Conservation (phyloP, 1,284 basidiomycete species). For the Golubevia pallescens region DNA sequence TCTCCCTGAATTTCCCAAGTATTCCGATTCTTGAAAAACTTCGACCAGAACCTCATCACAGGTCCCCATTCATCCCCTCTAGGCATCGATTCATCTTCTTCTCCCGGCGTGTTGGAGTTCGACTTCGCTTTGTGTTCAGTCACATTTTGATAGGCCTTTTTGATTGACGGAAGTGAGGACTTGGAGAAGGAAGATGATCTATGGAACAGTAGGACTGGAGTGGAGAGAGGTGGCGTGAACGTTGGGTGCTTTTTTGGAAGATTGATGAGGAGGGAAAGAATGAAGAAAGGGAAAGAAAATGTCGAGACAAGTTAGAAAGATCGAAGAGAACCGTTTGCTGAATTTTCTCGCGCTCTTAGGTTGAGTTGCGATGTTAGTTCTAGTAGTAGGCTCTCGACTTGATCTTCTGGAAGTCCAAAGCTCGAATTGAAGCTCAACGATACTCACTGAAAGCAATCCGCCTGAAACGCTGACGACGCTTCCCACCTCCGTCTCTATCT, state of each 20-base stretch:
- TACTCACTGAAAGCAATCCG: constrained; percentile 21
- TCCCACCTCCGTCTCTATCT: constrained; percentile 11
- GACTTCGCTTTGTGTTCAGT: constrained; percentile 4
- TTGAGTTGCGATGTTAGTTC: constrained; percentile 9
- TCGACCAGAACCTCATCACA: constrained; percentile 34
- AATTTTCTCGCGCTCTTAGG: background rate
- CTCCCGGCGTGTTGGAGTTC: background rate
- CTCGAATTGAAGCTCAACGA: constrained; percentile 7
- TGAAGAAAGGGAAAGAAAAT: too few relatives aligned
- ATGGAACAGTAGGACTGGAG: constrained; percentile 25
- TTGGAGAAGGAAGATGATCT: background rate
- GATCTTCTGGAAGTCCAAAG: background rate
- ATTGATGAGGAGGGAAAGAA: background rate
- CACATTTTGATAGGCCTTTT: background rate
- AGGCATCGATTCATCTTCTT: constrained; percentile 19
- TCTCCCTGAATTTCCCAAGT: constrained; percentile 36
- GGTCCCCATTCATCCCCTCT: constrained; percentile 28
- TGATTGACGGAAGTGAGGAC: background rate
- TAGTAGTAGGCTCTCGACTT: constrained; percentile 1
- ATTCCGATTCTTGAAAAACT: constrained; percentile 14
- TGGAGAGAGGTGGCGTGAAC: background rate
- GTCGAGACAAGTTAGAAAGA: background rate
- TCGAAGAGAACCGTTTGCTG: too few relatives aligned
- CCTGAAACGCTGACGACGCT: constrained; percentile 34
- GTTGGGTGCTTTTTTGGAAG: constrained; percentile 16